A percentile compares a stretch with the other conserved stretches of the same genome.
Conservation (phyloP, 306 rosid genomes). For the Vicia villosa region DNA sequence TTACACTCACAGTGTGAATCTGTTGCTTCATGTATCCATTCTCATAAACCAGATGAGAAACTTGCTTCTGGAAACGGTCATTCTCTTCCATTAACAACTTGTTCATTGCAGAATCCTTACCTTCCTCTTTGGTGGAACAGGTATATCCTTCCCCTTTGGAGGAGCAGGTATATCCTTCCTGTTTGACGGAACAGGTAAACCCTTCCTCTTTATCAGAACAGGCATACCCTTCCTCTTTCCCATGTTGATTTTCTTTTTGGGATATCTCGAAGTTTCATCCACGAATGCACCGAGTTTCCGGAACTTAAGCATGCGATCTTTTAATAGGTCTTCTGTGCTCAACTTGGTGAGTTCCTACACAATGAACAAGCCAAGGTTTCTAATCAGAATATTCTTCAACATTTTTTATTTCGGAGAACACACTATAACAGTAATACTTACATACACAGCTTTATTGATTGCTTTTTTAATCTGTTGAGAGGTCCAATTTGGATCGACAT, state of each 20-base stretch:
- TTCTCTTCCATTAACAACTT: slow-evolving; percentile 95
- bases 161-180: too few species aligned
- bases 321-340: slow-evolving; percentile 60
- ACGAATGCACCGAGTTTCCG: slow-evolving; percentile 88
- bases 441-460: slow-evolving; percentile 77
- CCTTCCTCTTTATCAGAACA: too few species aligned
- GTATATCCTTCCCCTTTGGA: too few species aligned
- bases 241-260: too few species aligned
- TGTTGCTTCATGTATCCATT: slow-evolving; percentile 86
- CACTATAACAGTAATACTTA: slow-evolving; percentile 46
- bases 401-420: slow-evolving; percentile 30
- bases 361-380: slow-evolving; percentile 33
- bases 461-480: slow-evolving; percentile 81
- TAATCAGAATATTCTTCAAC: too few species aligned
- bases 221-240: too few species aligned
- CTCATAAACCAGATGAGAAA: slow-evolving; percentile 88
- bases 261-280: too few species aligned
- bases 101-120: slow-evolving; percentile 91
- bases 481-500: slow-evolving; percentile 80
- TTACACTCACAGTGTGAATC: slow-evolving; percentile 65
- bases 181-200: too few species aligned
- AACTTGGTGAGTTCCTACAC: slow-evolving; percentile 72
- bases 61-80: slow-evolving; percentile 98
- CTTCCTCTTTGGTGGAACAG: too few species aligned
- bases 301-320: slow-evolving; percentile 77